Conservation (phyloP, 1,284 basidiomycete species). For the Trichosporon faecale region DNA sequence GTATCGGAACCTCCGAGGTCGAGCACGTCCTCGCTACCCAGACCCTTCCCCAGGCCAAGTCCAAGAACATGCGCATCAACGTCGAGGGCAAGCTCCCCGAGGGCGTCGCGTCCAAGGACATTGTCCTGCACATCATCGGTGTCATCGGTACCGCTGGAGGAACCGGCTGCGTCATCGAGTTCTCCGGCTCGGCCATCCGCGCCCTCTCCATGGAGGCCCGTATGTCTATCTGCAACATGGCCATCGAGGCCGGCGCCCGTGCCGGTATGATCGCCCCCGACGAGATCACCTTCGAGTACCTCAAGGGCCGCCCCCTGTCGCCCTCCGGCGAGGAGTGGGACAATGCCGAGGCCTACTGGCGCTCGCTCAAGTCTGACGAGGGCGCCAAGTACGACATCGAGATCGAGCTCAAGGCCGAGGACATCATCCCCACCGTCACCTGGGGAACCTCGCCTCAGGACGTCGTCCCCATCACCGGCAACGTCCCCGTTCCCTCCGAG, state of each 20-base stretch:
- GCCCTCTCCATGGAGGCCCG: conserved; percentile 90
- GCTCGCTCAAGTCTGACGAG: conserved; percentile 76
- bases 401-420: conserved; percentile 77
- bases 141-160: conserved; percentile 91
- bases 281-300: conserved; percentile 83
- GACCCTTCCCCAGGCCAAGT: conserved; percentile 84
- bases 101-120: conserved; percentile 91
- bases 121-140: conserved; percentile 91
- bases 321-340: conserved; percentile 81
- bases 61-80: conserved; percentile 92
- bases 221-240: conserved; percentile 98
- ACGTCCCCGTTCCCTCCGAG: conserved; percentile 73
- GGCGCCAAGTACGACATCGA: conserved; percentile 87
- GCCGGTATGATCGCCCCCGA: conserved; percentile 96
- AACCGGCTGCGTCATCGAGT: conserved; percentile 90
- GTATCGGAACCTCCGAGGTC: conserved; percentile 94
- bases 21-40: conserved; percentile 97
- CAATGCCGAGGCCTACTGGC: conserved; percentile 82
- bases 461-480: conserved; percentile 79
- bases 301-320: conserved; percentile 77
- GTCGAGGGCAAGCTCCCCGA: conserved; percentile 82
- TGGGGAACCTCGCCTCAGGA: conserved; percentile 98
- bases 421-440: conserved; percentile 90
- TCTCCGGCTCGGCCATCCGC: conserved; percentile 85
- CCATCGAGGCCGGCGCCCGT: conserved; percentile 91